Conservation (phyloP, 2,329 filamentous ascomycete species). For the Metarhizium humberi region DNA sequence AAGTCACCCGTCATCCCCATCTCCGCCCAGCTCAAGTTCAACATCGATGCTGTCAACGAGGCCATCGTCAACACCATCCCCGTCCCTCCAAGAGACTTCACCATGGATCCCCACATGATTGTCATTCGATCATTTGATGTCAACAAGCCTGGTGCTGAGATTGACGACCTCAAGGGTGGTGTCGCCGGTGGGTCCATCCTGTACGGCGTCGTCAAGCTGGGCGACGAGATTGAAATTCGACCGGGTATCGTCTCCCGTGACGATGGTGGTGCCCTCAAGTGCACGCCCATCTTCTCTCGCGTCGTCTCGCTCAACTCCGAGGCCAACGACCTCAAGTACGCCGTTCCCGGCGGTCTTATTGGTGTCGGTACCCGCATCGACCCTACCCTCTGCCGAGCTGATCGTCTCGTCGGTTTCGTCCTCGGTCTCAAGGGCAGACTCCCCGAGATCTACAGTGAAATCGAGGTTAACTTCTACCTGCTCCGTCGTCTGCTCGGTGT, state of each 20-base stretch:
- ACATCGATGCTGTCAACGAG: slow-evolving; percentile 97
- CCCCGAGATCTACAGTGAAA: slow-evolving; percentile 94
- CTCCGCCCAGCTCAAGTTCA: slow-evolving; percentile 96
- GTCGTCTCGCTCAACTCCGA: slow-evolving; percentile 95
- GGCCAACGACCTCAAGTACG: slow-evolving; percentile 97
- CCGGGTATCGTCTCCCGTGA: slow-evolving; percentile 98
- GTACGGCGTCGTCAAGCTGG: slow-evolving; percentile 92
- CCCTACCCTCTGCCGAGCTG: slow-evolving; percentile 94
- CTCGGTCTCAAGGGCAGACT: slow-evolving; percentile 88
- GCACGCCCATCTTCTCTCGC: slow-evolving; percentile 92
- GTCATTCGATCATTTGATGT: slow-evolving; percentile 99
- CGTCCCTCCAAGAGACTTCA: slow-evolving; percentile 84
- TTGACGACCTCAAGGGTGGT: slow-evolving; percentile 96
- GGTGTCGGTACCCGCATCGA: slow-evolving; percentile 97
- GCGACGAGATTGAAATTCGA: slow-evolving; percentile 96
- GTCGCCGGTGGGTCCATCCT: slow-evolving; percentile 96
- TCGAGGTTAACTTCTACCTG: slow-evolving; percentile 99
- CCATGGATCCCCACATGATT: slow-evolving; percentile 92
- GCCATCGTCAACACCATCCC: slow-evolving; percentile 93
- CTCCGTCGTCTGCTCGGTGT: slow-evolving; percentile 91
- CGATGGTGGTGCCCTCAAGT: slow-evolving; percentile 86
- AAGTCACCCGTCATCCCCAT: slow-evolving; percentile 95
- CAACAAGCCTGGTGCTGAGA: slow-evolving; percentile 98
- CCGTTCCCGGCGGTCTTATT: slow-evolving; percentile 93
- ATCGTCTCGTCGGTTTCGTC: slow-evolving; percentile 97